Base-by-base conservation (phyloP, 192 early-diverging fungal species). In the Coemansia sp. region DNA sequence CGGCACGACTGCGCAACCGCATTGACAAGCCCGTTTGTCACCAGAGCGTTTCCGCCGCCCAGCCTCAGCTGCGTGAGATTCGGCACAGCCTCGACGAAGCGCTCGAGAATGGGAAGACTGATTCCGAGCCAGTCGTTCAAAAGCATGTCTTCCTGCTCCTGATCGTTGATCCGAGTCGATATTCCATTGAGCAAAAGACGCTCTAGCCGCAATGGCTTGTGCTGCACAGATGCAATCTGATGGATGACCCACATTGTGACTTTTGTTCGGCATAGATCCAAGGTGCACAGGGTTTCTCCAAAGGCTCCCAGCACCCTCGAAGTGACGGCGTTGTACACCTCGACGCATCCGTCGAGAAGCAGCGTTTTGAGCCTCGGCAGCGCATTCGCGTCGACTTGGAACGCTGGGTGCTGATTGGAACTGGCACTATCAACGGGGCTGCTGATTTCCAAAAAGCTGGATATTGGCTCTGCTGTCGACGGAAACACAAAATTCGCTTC, bases 351-450 rank as follows among this genome's bases (percentile, higher is more conserved):
- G 36, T 20, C 27, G 2, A 70, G 65, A 19, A 52, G 49, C n/a
- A 76, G 48, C 1, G 25, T 35, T 19, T 57, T 19, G 16, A 76
- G 62, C 24, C 58, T 67, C 42, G 74, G 74, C 51, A 76, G n/a
- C n/a, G n/a, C 24, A 46, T 36, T 10, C 7, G 4, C 20, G 19
- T 55, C 54, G 54, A 55, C 28, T 6, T 27, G 30, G 34, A 55
- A 55, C 54, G 18, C 20, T 4, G 30, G 54, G 10, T 39, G 20
- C 30, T 42, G 49, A 53, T 58, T 53, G 30, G 49, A 67, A 18
- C 19, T 49, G 13, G 10, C 27, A 24, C n/a, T n/a, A n/a, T n/a
- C n/a, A n/a, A n/a, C n/a, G n/a, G n/a, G n/a, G n/a, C n/a, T n/a
- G n/a, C 8, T 32, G n/a, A 22, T 14, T 22, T 19, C 18, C 3